phyloP scores from a whole-genome alignment of 345 rosid species.

The Rhizophora apiculata region DNA sequence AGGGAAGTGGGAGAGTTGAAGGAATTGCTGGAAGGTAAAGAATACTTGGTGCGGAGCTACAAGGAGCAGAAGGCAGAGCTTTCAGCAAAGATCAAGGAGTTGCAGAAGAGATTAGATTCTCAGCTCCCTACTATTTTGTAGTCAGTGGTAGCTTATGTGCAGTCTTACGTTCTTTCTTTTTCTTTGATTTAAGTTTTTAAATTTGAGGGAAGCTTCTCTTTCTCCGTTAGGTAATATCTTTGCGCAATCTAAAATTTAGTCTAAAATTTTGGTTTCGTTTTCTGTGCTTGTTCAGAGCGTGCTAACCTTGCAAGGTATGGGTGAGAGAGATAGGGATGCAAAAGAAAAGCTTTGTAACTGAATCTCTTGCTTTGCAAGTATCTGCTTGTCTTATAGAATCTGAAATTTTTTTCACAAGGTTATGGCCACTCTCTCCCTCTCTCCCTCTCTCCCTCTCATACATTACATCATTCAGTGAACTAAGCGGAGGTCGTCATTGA shows the following conservation, averaged over 20 bases:
- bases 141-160: conserved; percentile 61
- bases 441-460: not conserved
- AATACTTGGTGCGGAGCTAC: conserved; percentile 68
- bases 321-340: not conserved
- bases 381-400: conserved; percentile 8
- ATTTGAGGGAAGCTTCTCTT: conserved; percentile 9
- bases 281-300: conserved; percentile 6
- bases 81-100: conserved; percentile 64
- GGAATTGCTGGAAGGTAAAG: conserved; percentile 92
- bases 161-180: conserved; percentile 44
- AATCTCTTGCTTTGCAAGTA: not conserved
- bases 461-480: too few species aligned
- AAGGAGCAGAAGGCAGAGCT: conserved; percentile 89
- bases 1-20: conserved; percentile 78
- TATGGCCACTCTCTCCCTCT: not conserved
- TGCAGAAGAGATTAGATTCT: conserved; percentile 80
- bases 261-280: conserved; percentile 8
- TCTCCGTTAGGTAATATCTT: not conserved
- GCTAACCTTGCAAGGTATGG: conserved; percentile 4
- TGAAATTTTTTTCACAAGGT: not conserved
- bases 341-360: not conserved
- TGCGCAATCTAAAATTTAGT: not conserved
- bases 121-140: conserved; percentile 94
- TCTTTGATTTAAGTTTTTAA: not conserved
- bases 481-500: too few species aligned